Evolutionary conservation across 495 filamentous ascomycete species (phyloP).

Genomic region (Penicillium taxi): DNA sequence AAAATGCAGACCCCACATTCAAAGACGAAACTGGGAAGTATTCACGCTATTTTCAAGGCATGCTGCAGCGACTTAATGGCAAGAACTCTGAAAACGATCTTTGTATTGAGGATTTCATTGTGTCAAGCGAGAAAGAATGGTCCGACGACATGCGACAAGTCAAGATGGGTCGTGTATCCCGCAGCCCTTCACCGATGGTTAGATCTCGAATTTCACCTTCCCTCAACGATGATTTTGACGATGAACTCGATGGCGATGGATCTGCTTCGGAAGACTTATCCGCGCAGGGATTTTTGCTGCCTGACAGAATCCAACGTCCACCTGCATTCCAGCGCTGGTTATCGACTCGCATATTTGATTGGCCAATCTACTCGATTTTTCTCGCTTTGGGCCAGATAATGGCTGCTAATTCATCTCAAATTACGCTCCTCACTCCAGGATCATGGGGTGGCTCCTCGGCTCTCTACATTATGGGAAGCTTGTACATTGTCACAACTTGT

Average conservation of each 20-base stretch:
- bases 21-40: conserved; percentile 59
- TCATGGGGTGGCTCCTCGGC: conserved; percentile 52
- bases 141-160: too few species aligned
- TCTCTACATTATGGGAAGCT: conserved; percentile 59
- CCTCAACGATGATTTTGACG: too few species aligned
- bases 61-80: conserved; percentile 49
- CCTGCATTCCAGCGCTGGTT: conserved; percentile 52
- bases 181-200: too few species aligned
- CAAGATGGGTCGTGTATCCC: too few species aligned
- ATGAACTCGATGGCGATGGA: conserved; percentile 55
- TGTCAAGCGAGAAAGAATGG: conserved; percentile 64
- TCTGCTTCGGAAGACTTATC: too few species aligned
- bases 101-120: conserved; percentile 62
- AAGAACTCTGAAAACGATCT: conserved; percentile 50
- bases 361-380: conserved; percentile 67
- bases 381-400: conserved; percentile 61
- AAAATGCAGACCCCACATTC: conserved; percentile 65
- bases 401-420: conserved; percentile 65
- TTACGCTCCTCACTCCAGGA: conserved; percentile 61
- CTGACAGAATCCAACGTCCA: too few species aligned
- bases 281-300: too few species aligned
- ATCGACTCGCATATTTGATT: conserved; percentile 48
- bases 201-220: too few species aligned
- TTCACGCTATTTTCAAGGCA: conserved; percentile 51
- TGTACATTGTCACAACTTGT: conserved; percentile 54